Evolutionary conservation across 2,329 filamentous ascomycete genomes (phyloP).

Genomic region (Beauveria varroae): DNA sequence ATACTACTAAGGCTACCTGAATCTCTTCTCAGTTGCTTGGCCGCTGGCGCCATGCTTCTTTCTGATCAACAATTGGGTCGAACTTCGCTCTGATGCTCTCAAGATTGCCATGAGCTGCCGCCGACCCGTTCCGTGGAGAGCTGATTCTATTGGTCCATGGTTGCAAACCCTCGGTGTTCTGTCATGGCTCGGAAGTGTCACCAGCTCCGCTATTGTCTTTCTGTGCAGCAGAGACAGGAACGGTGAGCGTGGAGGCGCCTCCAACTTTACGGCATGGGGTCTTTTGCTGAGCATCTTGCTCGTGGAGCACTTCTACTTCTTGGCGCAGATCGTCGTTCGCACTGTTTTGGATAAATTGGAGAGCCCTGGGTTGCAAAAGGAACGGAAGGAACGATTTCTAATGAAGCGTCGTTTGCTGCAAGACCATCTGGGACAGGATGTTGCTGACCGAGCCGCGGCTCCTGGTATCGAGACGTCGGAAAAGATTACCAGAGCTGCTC

Average conservation of each 20-base stretch:
- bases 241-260: slow-evolving; percentile 58
- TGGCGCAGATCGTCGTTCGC: slow-evolving; percentile 64
- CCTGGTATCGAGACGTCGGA: slow-evolving; percentile 45
- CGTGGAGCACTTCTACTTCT: slow-evolving; percentile 84
- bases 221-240: slow-evolving; percentile 69
- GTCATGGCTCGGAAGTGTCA: slow-evolving; percentile 89
- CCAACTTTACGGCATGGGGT: slow-evolving; percentile 69
- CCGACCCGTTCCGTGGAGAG: slow-evolving; percentile 79
- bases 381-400: slow-evolving; percentile 71
- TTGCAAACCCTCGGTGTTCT: slow-evolving; percentile 77
- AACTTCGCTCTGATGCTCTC: slow-evolving; percentile 84
- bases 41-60: slow-evolving; percentile 86
- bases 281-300: slow-evolving; percentile 76
- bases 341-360: slow-evolving; percentile 73
- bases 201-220: slow-evolving; percentile 80
- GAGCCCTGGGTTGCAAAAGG: slow-evolving; percentile 77
- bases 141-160: slow-evolving; percentile 93
- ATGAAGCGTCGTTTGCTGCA: slow-evolving; percentile 74
- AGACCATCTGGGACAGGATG: slow-evolving; percentile 57
- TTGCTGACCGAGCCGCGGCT: slow-evolving; percentile 39
- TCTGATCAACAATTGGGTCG: slow-evolving; percentile 92
- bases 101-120: slow-evolving; percentile 90
- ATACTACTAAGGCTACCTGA: slow-evolving; percentile 61
- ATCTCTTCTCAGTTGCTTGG: slow-evolving; percentile 90
- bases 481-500: slow-evolving; percentile 54